Percentiles rank a stretch among this genome's conserved stretches.
These are phyloP conservation scores for Coemansia asiatica DNA, from an alignment of 192 early-diverging fungal species.

Conservation along the genomic window DNA sequence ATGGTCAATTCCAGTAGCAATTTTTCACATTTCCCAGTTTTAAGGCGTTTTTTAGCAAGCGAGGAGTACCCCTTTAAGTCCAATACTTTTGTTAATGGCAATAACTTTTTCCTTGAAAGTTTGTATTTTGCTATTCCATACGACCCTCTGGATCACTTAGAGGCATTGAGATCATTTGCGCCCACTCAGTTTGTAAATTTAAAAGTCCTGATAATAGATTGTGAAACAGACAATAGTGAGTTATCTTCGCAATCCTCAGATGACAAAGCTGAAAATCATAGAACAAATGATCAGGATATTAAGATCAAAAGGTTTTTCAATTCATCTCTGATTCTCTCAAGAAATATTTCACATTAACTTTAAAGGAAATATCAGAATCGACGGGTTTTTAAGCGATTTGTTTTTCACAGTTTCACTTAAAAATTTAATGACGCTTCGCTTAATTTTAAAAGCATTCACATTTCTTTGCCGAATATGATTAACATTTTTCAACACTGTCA, in stretches of 20 bases:
- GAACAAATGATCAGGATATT: background rate
- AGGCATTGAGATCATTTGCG: background rate
- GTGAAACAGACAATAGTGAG: background rate
- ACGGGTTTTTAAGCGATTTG: background rate
- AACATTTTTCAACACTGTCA: background rate
- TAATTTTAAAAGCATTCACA: background rate
- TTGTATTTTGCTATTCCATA: background rate
- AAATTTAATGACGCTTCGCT: background rate
- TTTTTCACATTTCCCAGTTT: background rate
- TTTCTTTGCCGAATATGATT: background rate
- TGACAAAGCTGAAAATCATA: background rate
- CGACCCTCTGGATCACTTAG: background rate
- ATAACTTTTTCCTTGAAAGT: background rate
- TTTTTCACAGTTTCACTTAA: background rate
- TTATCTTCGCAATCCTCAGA: background rate
- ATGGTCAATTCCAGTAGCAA: background rate
- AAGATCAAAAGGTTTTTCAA: background rate
- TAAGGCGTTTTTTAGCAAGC: background rate
- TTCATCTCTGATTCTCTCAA: background rate
- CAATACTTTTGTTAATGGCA: background rate
- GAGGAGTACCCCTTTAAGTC: background rate
- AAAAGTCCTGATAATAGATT: background rate
- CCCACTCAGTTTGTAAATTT: background rate
- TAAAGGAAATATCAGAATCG: background rate
- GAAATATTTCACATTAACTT: background rate